Percentiles rank a stretch among this genome's conserved stretches.
Evolutionary conservation across 176 grass and related monocot species (phyloP).

Genomic region (Phragmites australis): DNA sequence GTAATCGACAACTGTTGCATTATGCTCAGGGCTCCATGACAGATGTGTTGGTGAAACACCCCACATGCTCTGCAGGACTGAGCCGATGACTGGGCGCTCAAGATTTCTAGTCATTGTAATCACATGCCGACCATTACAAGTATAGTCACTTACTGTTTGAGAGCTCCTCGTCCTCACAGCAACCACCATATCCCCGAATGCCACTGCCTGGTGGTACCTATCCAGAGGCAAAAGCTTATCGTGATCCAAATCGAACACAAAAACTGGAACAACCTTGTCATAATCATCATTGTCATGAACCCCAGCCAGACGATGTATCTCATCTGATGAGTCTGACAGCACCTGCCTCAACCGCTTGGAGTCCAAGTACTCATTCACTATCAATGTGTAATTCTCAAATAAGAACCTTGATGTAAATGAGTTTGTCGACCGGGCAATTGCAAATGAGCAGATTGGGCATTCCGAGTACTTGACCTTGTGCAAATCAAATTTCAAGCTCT

Average conservation of each 20-base stretch:
- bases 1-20: slow-evolving; percentile 71
- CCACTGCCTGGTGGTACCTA: slow-evolving; percentile 78
- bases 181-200: slow-evolving; percentile 91
- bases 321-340: slow-evolving; percentile 70
- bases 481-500: slow-evolving; percentile 60
- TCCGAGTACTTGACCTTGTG: slow-evolving; percentile 62
- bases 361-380: slow-evolving; percentile 88
- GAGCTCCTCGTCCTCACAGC: slow-evolving; percentile 88
- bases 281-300: slow-evolving; percentile 58
- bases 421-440: slow-evolving; percentile 62
- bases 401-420: slow-evolving; percentile 84
- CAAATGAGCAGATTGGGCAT: slow-evolving; percentile 78
- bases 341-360: slow-evolving; percentile 90
- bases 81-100: slow-evolving; percentile 74
- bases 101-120: slow-evolving; percentile 81
- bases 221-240: slow-evolving; percentile 80
- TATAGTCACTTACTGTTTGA: slow-evolving; percentile 89
- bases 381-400: slow-evolving; percentile 94
- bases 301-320: slow-evolving; percentile 55
- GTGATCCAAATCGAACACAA: slow-evolving; percentile 90
- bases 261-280: slow-evolving; percentile 73
- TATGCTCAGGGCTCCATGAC: slow-evolving; percentile 78
- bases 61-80: slow-evolving; percentile 94
- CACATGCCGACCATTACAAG: slow-evolving; percentile 84
- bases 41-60: slow-evolving; percentile 77